phyloP scores from a whole-genome alignment of 2,329 filamentous ascomycete species.

The Mariannaea sp. region DNA sequence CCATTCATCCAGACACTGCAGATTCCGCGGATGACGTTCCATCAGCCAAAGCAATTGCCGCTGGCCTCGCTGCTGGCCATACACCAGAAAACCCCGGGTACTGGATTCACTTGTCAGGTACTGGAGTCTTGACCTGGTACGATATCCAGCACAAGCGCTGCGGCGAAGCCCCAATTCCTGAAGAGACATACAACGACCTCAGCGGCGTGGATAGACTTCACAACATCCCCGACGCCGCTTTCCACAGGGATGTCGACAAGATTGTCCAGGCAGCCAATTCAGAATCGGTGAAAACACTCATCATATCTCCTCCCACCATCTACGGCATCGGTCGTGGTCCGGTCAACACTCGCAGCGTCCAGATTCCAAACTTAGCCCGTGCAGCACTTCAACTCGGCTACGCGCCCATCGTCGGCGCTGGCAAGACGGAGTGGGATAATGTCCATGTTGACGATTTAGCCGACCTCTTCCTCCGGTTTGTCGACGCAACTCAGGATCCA shows the following conservation, averaged over 20 bases:
- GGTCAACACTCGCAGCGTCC: slow-evolving; percentile 54
- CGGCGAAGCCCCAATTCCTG: slow-evolving; percentile 50
- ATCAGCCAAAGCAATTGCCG: slow-evolving; percentile 49
- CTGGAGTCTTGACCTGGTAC: slow-evolving; percentile 54
- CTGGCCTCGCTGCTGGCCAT: slow-evolving; percentile 51
- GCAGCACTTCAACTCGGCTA: slow-evolving; percentile 50
- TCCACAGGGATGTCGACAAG: slow-evolving; percentile 72
- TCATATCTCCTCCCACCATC: slow-evolving; percentile 56
- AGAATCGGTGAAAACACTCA: slow-evolving; percentile 47
- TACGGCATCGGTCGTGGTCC: slow-evolving; percentile 57
- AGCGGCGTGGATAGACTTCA: slow-evolving; percentile 60
- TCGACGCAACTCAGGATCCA: slow-evolving; percentile 59
- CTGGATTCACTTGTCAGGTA: slow-evolving; percentile 58
- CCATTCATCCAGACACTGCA: slow-evolving; percentile 48
- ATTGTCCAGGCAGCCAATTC: slow-evolving; percentile 57
- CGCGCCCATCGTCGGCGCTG: slow-evolving; percentile 50
- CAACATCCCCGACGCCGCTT: slow-evolving; percentile 58
- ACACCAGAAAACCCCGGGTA: slow-evolving; percentile 51
- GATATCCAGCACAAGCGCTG: slow-evolving; percentile 48
- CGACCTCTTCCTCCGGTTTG: slow-evolving; percentile 49
- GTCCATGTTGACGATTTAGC: slow-evolving; percentile 58
- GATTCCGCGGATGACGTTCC: slow-evolving; percentile 53
- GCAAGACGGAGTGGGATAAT: slow-evolving; percentile 56
- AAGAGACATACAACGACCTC: slow-evolving; percentile 62
- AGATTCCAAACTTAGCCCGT: slow-evolving; percentile 51